Evolutionary conservation across 1,284 basidiomycete species (phyloP).

Genomic region (Athelia sp.): DNA sequence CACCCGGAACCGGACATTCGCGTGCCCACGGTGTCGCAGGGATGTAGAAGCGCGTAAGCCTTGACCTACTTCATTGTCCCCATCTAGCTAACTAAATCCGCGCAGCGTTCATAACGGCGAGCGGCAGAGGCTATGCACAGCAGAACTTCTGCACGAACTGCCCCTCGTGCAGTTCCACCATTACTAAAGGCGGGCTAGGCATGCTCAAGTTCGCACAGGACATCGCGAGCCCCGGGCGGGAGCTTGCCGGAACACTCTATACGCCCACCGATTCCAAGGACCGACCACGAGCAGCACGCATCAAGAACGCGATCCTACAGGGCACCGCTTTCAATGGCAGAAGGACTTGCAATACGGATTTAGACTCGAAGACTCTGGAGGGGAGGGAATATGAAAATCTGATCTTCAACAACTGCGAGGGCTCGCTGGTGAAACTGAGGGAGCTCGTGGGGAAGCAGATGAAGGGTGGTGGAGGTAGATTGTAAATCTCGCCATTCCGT

Average conservation of each 20-base stretch:
- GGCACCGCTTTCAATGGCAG: not conserved
- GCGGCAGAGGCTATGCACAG: constrained; percentile 34
- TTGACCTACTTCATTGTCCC: not conserved
- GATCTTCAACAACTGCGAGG: constrained; percentile 6
- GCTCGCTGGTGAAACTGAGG: constrained; percentile 7
- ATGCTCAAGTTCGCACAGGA: constrained; percentile 30
- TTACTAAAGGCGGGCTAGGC: constrained; percentile 29
- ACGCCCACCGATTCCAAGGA: constrained; percentile 11
- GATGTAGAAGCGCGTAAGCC: constrained; percentile 5
- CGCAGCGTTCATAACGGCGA: constrained; percentile 26
- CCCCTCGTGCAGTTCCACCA: constrained; percentile 7
- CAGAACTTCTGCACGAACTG: constrained; percentile 26
- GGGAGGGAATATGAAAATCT: constrained; percentile 7
- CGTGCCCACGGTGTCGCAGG: constrained; percentile 29
- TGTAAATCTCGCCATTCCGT: constrained; percentile 8
- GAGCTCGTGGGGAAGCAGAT: constrained; percentile 5
- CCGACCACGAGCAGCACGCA: constrained; percentile 13
- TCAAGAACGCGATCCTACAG: constrained; percentile 17
- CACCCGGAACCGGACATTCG: constrained; percentile 17
- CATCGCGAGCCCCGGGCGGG: constrained; percentile 26
- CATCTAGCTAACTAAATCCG: constrained; percentile 1
- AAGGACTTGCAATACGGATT: not conserved
- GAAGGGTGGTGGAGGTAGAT: constrained; percentile 6
- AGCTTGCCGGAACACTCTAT: constrained; percentile 21
- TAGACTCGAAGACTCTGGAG: constrained; percentile 2